Evolutionary conservation across 257 asterid genomes (phyloP), one percentile per base, ranked within the genome.

Genomic region (Datura wrightii): DNA sequence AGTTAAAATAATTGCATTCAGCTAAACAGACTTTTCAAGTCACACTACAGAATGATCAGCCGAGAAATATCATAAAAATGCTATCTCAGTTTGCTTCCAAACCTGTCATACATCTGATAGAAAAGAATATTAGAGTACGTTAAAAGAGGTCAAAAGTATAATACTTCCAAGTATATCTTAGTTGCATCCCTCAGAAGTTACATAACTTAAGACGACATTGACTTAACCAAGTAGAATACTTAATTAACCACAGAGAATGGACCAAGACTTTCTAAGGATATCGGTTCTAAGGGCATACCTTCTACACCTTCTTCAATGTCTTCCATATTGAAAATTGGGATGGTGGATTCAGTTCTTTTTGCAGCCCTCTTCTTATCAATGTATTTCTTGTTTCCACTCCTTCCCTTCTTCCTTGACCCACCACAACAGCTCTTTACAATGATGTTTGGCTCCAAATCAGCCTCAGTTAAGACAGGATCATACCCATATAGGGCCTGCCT

Each of bases 271-370:
- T 42, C 8, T 0, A 56, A 67, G 5, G n/a, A 42, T 6, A 36
- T n/a, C 1, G 24, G 60, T 72, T 7, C 63, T n/a, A 84, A 34
- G 55, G 74, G 74, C 84, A n/a, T 87, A 92, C 99, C 99, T 93
- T 95, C 98, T 8, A 93, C 93, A 24, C 97, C 98, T 85, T 93
- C 97, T 91, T 95, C 98, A 44, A 91, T 89, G 88, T 95, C 97
- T 87, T 94, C 99, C 90, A 92, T 88, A 82, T 90, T 94, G 86
- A 92, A 92, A 84, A 93, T 93, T 1, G 97, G 98, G 89, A 93
- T 84, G 71, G 93, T 92, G 11, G 97, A 93, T 86, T 95, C 98
- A n/a, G 96, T 95, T 86, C 95, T 90, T 89, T 93, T 95, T 2
- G 82, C 87, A 10, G 95, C 95, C 87, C 94, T 92, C 79, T 92